phyloP scores from a whole-genome alignment of 169 alveolate species.

The Plasmodium ovale region DNA sequence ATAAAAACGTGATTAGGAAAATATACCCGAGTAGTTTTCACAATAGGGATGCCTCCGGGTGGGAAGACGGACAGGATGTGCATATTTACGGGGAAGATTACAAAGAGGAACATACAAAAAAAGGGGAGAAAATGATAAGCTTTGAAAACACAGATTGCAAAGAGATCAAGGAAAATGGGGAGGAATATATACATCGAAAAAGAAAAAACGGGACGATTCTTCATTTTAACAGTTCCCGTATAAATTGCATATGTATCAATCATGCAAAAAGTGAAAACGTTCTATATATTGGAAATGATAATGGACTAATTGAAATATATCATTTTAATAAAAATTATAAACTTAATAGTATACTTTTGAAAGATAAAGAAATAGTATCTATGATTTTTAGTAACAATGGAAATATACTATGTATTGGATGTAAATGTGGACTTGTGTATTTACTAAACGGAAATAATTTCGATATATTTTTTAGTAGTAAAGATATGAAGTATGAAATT shows the following conservation, averaged over 20 bases:
- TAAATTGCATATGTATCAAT: slow-evolving; percentile 49
- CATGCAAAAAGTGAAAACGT: slow-evolving; percentile 18
- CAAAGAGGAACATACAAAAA: background rate
- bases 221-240: slow-evolving; percentile 42
- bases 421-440: slow-evolving; percentile 59
- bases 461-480: slow-evolving; percentile 50
- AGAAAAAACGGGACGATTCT: slow-evolving; percentile 9
- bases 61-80: background rate
- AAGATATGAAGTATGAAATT: slow-evolving; percentile 65
- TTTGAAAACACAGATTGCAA: background rate
- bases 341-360: background rate
- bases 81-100: background rate
- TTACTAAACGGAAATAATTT: slow-evolving; percentile 9
- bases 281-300: slow-evolving; percentile 50
- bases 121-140: background rate
- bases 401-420: slow-evolving; percentile 42
- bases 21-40: slow-evolving; percentile 58
- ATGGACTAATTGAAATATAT: slow-evolving; percentile 65
- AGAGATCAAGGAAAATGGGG: background rate
- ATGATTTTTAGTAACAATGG: slow-evolving; percentile 62
- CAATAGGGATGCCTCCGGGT: background rate
- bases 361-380: slow-evolving; percentile 38
- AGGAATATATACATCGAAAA: no score
- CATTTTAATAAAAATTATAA: slow-evolving; percentile 68
- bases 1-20: slow-evolving; percentile 44